These are phyloP conservation scores for Salvia splendens DNA, from an alignment of 257 asterid genomes.

Conservation along the genomic window DNA sequence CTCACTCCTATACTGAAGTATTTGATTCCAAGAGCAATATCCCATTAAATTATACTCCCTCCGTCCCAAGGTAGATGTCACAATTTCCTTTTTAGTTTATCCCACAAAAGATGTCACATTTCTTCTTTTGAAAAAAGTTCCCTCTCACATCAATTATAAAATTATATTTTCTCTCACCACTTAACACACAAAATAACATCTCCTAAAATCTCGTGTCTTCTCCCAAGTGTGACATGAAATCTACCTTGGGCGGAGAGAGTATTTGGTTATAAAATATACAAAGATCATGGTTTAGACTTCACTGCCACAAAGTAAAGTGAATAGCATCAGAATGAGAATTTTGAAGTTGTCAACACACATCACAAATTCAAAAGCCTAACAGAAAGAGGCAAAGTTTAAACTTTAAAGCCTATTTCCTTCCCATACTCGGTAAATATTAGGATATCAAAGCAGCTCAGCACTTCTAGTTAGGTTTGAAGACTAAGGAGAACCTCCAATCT, in stretches of 20 bases:
- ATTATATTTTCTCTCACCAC: too few relatives aligned
- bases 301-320: not conserved
- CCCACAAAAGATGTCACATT: too few relatives aligned
- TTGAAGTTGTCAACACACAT: not conserved
- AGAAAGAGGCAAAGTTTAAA: not conserved
- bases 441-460: not conserved
- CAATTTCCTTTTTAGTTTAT: too few relatives aligned
- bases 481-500: slow-evolving; percentile 6
- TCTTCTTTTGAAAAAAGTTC: too few relatives aligned
- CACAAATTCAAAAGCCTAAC: not conserved
- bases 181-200: too few relatives aligned
- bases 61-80: too few relatives aligned
- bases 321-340: slow-evolving; percentile 1
- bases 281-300: slow-evolving; percentile 20
- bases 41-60: not conserved
- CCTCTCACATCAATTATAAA: too few relatives aligned
- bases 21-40: slow-evolving; percentile 15
- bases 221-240: too few relatives aligned
- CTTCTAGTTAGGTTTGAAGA: not conserved
- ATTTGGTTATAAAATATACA: too few relatives aligned
- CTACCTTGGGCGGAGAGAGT: too few relatives aligned
- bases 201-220: too few relatives aligned
- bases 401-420: not conserved
- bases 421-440: not conserved
- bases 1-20: not conserved